A percentile compares a stretch with the other conserved stretches of the same genome.
Evolutionary conservation across 129 eudicot genomes (phyloP).

Genomic region (Silybum marianum): DNA sequence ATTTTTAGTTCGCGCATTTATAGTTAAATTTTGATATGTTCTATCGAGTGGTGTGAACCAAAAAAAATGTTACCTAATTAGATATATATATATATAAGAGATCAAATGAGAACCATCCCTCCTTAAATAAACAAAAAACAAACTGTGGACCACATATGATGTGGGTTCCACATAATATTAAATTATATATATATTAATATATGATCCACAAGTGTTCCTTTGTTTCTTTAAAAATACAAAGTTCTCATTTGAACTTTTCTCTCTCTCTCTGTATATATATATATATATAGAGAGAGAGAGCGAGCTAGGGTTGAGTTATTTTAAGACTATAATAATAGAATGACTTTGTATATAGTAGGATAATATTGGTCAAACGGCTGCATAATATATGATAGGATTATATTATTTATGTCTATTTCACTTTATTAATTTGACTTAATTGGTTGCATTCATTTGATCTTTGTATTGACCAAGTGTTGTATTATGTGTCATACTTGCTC

Average conservation of each 20-base stretch:
- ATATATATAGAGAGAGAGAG: too few species aligned
- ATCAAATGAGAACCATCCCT: too few species aligned
- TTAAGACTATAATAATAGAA: slow-evolving; percentile 6
- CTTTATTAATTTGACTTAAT: slow-evolving; percentile 4
- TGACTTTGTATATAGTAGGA: slow-evolving; percentile 15
- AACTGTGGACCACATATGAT: too few species aligned
- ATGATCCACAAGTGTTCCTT: too few species aligned
- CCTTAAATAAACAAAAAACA: too few species aligned
- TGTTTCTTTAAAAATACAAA: too few species aligned
- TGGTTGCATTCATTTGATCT: slow-evolving; percentile 12
- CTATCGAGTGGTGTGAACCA: neutral
- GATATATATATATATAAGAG: too few species aligned
- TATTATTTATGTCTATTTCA: neutral
- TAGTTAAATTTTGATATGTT: neutral
- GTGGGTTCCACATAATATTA: too few species aligned
- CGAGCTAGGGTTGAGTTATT: neutral
- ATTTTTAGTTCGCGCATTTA: neutral
- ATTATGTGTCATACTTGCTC: neutral
- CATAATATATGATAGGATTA: slow-evolving; percentile 7
- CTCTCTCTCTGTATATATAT: too few species aligned
- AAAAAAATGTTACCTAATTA: neutral
- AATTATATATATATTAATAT: too few species aligned
- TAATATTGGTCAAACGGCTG: slow-evolving; percentile 23
- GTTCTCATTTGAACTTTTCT: too few species aligned
- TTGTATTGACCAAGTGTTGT: neutral